Evolutionary conservation across 116 monocot species (phyloP).

Genomic region (Phalaenopsis hybrid): DNA sequence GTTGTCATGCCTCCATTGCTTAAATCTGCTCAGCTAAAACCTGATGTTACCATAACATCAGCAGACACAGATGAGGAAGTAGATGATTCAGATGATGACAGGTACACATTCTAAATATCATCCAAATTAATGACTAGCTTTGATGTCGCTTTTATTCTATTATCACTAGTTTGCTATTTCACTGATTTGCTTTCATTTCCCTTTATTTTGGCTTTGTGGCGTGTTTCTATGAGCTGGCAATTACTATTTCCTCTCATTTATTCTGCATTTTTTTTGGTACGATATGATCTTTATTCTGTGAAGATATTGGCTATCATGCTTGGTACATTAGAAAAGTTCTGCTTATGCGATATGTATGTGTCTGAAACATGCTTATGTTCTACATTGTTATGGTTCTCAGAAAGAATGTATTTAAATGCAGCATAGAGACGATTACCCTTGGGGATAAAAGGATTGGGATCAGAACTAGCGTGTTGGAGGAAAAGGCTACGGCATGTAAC

Average conservation of each 20-base stretch:
- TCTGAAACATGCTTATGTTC: not conserved
- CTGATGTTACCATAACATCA: conserved; percentile 71
- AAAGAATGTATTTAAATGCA: conserved; percentile 19
- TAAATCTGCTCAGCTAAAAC: conserved; percentile 59
- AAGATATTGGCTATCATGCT: not conserved
- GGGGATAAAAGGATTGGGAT: conserved; percentile 92
- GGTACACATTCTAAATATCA: conserved; percentile 17
- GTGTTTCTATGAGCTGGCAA: not conserved
- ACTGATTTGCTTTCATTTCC: not conserved
- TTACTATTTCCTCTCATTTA: not conserved
- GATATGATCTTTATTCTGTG: not conserved
- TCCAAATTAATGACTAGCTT: not conserved
- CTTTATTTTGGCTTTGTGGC: not conserved
- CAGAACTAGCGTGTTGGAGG: conserved; percentile 83
- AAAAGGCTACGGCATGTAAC: conserved; percentile 97
- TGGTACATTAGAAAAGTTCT: not conserved
- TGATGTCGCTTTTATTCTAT: not conserved
- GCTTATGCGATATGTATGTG: not conserved
- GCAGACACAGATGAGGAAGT: conserved; percentile 57
- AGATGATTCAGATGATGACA: conserved; percentile 48
- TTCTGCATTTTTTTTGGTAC: not conserved
- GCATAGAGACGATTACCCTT: conserved; percentile 81
- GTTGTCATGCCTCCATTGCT: conserved; percentile 94
- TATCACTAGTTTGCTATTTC: not conserved
- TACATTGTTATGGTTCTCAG: not conserved